phyloP scores from a whole-genome alignment of 2,329 filamentous ascomycete genomes.

The Ceratocystis eucalypticola region DNA sequence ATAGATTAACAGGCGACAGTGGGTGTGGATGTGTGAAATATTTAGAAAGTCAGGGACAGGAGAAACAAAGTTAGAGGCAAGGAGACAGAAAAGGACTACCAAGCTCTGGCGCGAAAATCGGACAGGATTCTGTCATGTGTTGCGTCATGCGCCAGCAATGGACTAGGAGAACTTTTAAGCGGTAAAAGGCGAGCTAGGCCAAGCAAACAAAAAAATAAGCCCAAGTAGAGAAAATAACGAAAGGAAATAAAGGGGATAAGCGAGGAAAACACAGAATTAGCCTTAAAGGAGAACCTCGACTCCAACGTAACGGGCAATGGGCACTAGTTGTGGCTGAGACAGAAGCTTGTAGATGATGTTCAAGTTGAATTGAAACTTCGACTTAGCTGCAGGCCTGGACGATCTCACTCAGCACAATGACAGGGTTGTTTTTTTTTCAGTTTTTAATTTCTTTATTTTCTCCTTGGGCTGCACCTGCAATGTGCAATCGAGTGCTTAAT shows the following conservation, averaged over 20 bases:
- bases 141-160: slow-evolving; percentile 14
- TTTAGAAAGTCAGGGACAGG: not conserved
- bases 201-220: not conserved
- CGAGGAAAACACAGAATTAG: slow-evolving; percentile 18
- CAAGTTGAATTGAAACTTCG: not conserved
- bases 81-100: slow-evolving; percentile 5
- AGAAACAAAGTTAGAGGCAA: slow-evolving; percentile 1
- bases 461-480: no score
- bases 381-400: not conserved
- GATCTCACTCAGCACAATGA: not conserved
- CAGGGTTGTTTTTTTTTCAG: not conserved
- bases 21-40: not conserved
- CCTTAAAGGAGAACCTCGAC: not conserved
- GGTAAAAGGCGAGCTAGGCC: not conserved
- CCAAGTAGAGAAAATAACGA: not conserved
- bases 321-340: not conserved
- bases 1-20: slow-evolving; percentile 1
- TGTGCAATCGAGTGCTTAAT: slow-evolving; percentile 2
- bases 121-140: slow-evolving; percentile 18
- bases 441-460: not conserved
- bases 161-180: not conserved
- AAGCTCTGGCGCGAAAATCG: slow-evolving; percentile 17
- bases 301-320: not conserved
- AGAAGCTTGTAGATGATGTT: not conserved
- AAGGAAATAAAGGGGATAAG: slow-evolving; percentile 7